phyloP scores from a whole-genome alignment of 2,329 filamentous ascomycete genomes.

The Diplocarpon mali region DNA sequence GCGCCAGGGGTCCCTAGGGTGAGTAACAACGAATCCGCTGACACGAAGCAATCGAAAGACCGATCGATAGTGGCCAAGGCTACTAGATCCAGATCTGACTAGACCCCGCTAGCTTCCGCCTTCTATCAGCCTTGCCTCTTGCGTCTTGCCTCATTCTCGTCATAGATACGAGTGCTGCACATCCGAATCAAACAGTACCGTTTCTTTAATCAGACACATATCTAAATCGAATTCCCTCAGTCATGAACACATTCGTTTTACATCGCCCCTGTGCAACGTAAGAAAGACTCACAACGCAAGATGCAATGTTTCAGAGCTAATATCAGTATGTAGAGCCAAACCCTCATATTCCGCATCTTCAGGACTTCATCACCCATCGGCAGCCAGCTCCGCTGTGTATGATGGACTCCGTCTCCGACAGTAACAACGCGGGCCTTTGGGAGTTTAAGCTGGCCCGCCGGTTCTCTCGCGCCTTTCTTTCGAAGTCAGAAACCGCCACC shows the following conservation, averaged over 20 bases:
- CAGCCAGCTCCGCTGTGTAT: not conserved
- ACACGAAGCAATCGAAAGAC: no score
- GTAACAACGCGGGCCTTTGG: conserved; percentile 2
- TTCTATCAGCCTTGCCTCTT: no score
- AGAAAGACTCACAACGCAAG: not conserved
- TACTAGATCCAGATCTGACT: no score
- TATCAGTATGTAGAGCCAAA: not conserved
- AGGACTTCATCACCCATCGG: not conserved
- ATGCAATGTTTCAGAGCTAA: not conserved
- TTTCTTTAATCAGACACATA: no score
- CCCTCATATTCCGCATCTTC: not conserved
- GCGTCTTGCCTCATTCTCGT: no score
- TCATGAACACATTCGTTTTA: not conserved
- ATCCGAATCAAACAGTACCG: no score
- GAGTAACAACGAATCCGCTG: no score
- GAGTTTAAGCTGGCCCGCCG: conserved; percentile 3
- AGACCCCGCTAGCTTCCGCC: no score
- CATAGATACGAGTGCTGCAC: no score
- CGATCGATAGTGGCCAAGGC: no score
- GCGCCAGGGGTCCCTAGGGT: no score
- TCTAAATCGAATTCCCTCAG: not conserved
- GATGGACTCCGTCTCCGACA: conserved; percentile 7
- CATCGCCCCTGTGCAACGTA: not conserved
- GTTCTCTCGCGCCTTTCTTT: conserved; percentile 6
- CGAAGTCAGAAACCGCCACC: conserved; percentile 1